Evolutionary conservation across 257 asterid genomes (phyloP), one percentile per base, ranked within the genome.

Genomic region (Solanum acaule): DNA sequence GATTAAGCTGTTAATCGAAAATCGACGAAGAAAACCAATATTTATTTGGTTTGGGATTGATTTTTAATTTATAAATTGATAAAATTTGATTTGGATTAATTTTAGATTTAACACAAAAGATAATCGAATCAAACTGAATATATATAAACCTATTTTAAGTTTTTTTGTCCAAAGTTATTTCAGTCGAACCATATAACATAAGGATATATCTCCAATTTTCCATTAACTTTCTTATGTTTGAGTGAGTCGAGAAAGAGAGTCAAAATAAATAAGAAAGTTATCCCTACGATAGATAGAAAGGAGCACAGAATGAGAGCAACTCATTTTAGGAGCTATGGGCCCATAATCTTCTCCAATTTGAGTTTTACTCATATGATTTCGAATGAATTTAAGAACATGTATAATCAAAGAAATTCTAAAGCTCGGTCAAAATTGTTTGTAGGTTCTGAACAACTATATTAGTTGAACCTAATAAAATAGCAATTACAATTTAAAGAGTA

Each of bases 361-460:
- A 52, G 27, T 61, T 61, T 22, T 22, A 61, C 27, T 61, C 27
- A 61, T 59, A 15, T 52, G 23, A 59, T 20, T 59, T 59, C 0
- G 12, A 59, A 61, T 61, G 63, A 56, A 56, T 56, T 56, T 18
- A 56, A 56, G 25, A 59, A 59, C 25, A 13, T 44, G 13, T 44
- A 59, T 59, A 59, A 3, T 20, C 67, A 3, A 59, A 59, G 6
- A 59, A 59, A 59, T 59, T 59, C 0, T 59, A 22, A 20, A 8
- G 22, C 27, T 8, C 3, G 25, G 23, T 59, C 2, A 5, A 59
- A 59, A 1, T 22, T 22, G 11, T 59, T 59, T 59, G 67, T 59
- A 1, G 10, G 67, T 20, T 59, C 23, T 0, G 25, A 59, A 59
- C 11, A 18, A 8, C 0, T 56, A 56, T 7, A 56, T 8, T 1